Percentiles rank a stretch among this genome's conserved stretches.
Evolutionary conservation across 345 rosid species (phyloP).

Genomic region (Acer campestre): DNA sequence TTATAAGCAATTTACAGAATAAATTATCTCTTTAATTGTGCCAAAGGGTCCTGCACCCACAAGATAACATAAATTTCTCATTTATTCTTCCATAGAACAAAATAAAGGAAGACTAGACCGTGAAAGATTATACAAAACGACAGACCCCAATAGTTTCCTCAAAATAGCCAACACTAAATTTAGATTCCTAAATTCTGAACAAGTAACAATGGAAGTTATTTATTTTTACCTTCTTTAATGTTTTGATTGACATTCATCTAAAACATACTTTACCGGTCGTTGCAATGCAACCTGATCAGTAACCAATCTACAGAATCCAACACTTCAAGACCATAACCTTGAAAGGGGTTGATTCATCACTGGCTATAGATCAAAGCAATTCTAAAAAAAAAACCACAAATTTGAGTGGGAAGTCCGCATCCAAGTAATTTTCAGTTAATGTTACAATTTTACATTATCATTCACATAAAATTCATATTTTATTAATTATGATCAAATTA

Average conservation of each 20-base stretch:
- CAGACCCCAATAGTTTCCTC: not conserved
- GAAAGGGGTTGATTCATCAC: not conserved
- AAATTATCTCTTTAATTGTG: not conserved
- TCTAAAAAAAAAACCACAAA: not conserved
- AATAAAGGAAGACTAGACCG: not conserved
- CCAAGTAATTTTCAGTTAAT: not conserved
- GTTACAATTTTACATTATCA: not conserved
- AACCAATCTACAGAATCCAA: not conserved
- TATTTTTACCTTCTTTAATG: not conserved
- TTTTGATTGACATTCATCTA: not conserved
- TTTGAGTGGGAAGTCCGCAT: not conserved
- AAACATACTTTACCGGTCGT: not conserved
- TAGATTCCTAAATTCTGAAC: not conserved
- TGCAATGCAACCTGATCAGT: not conserved
- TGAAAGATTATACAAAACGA: not conserved
- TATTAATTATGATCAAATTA: not conserved
- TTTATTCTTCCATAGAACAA: not conserved
- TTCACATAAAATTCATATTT: not conserved
- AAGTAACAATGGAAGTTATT: too few species aligned
- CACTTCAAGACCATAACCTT: not conserved
- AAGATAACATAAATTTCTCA: not conserved
- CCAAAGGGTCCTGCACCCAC: not conserved
- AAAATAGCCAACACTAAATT: not conserved
- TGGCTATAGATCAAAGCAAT: not conserved
- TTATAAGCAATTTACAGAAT: not conserved